These are phyloP conservation scores for Rhodamnia rubescens DNA, from an alignment of 345 rosid genomes.

Conservation along the genomic window DNA sequence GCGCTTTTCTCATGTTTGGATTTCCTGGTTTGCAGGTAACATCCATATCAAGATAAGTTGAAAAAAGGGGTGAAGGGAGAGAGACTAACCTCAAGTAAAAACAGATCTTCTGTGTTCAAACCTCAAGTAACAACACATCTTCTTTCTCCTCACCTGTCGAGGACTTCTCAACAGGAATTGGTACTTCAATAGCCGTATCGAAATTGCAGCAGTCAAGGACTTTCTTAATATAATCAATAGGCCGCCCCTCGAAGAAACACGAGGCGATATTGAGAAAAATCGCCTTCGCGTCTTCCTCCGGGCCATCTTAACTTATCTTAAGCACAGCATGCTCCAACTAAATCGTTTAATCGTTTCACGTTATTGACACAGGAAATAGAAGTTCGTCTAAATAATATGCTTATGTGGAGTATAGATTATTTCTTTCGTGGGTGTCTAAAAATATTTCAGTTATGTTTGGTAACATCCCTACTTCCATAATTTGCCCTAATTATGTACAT, in stretches of 20 bases:
- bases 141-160: neutral
- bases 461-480: neutral
- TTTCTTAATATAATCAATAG: neutral
- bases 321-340: neutral
- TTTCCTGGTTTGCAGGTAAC: neutral
- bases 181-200: neutral
- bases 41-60: neutral
- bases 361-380: neutral
- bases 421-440: fast-evolving
- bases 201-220: neutral
- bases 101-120: neutral
- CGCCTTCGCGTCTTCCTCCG: neutral
- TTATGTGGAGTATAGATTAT: neutral
- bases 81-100: neutral
- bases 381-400: neutral
- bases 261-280: neutral
- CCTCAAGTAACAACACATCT: too few relatives aligned
- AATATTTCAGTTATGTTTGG: neutral
- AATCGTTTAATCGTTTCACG: neutral
- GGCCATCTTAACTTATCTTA: neutral
- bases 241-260: neutral
- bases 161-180: neutral
- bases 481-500: neutral
- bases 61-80: neutral
- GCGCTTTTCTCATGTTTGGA: neutral